Evolutionary conservation across 352 stramenopile genomes (phyloP).

Genomic region (Nothophytophthora sp.): DNA sequence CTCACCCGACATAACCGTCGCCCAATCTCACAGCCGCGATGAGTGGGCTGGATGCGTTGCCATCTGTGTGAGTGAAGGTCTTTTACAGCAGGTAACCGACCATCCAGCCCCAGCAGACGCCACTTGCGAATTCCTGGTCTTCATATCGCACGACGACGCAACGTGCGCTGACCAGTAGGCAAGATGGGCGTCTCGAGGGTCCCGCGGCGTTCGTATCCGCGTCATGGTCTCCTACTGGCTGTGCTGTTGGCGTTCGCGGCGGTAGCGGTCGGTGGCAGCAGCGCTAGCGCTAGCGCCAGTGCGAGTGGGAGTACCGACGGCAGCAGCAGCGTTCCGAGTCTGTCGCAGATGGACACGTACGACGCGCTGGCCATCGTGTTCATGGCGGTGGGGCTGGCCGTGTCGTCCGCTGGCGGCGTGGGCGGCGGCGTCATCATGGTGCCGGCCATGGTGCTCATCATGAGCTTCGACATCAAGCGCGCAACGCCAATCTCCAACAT

Average conservation of each 20-base stretch:
- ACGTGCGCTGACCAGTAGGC: too few relatives aligned
- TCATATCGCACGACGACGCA: too few relatives aligned
- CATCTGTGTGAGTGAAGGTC: too few relatives aligned
- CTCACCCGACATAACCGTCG: too few relatives aligned
- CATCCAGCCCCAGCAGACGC: too few relatives aligned
- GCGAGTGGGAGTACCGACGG: constrained; percentile 22
- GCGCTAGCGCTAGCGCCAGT: constrained; percentile 1
- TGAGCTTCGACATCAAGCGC: constrained; percentile 72
- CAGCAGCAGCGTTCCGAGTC: constrained; percentile 10
- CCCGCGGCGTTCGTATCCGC: background rate
- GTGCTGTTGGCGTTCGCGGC: background rate
- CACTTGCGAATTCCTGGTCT: constrained; percentile 14
- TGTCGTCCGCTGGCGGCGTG: constrained; percentile 49
- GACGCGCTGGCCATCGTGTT: constrained; percentile 47
- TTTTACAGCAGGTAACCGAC: too few relatives aligned
- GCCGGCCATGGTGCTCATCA: constrained; percentile 58
- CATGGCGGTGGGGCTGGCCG: constrained; percentile 47
- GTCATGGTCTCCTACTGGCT: constrained; percentile 7
- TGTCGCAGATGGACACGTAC: constrained; percentile 46
- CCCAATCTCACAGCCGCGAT: too few relatives aligned
- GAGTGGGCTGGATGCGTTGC: too few relatives aligned
- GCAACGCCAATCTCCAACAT: constrained; percentile 63
- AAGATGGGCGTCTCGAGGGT: constrained; percentile 2
- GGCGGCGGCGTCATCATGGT: constrained; percentile 57
- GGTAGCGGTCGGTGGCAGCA: constrained; percentile 1